phyloP scores from a whole-genome alignment of 495 filamentous ascomycete genomes.

The Massariosphaeria phaeospora region DNA sequence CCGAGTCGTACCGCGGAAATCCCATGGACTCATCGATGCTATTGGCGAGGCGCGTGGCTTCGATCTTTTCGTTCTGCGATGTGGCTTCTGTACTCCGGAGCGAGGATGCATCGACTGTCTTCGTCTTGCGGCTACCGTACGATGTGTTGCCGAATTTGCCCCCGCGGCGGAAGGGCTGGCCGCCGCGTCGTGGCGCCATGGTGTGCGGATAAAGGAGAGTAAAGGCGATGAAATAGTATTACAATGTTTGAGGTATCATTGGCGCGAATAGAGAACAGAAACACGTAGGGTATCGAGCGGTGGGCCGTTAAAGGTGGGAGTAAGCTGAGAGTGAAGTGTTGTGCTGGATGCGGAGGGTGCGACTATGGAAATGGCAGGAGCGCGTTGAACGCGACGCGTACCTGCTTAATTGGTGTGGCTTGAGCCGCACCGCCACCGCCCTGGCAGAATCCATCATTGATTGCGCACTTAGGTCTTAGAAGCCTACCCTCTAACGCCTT shows the following conservation, averaged over 20 bases:
- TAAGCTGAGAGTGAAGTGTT: neutral
- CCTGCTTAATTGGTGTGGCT: conserved; percentile 1
- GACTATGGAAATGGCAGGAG: neutral
- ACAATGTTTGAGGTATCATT: conserved; percentile 9
- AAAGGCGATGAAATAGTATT: conserved; percentile 8
- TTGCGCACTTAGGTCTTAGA: too few relatives aligned
- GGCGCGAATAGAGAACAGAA: conserved; percentile 11
- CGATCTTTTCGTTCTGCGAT: conserved; percentile 77
- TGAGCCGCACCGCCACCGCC: neutral
- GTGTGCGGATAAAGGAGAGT: conserved; percentile 29
- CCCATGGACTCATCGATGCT: conserved; percentile 92
- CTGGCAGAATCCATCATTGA: too few relatives aligned
- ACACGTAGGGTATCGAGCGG: conserved; percentile 1
- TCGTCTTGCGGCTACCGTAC: conserved; percentile 54
- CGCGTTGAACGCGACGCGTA: conserved; percentile 4
- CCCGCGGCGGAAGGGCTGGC: conserved; percentile 36
- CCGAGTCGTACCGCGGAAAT: conserved; percentile 86
- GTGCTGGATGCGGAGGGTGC: neutral
- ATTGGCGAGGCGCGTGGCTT: conserved; percentile 76
- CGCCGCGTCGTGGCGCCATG: conserved; percentile 56
- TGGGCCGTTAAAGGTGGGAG: too few relatives aligned
- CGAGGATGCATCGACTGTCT: conserved; percentile 71
- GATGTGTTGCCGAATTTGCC: conserved; percentile 40
- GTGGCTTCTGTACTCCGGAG: conserved; percentile 75
- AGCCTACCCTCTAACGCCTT: too few relatives aligned